Conservation (phyloP, 1,284 basidiomycete species). For the Porogramme epimiltina region DNA sequence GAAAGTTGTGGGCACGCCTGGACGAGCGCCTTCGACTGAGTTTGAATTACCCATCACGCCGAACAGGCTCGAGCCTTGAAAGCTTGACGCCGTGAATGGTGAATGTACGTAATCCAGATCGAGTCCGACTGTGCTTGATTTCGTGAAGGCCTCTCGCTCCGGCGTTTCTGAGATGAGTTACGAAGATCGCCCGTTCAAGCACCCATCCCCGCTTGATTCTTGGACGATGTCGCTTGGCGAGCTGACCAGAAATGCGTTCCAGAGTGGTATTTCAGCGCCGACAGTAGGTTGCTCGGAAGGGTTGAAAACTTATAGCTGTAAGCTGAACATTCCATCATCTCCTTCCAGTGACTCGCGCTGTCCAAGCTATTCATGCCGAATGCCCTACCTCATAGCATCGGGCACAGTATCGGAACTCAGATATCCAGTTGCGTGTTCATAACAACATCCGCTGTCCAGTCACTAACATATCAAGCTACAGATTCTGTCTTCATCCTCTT, state of each 20-base stretch:
- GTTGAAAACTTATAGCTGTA: neutral
- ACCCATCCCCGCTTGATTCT: no score
- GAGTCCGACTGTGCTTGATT: neutral
- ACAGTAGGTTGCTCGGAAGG: constrained; percentile 46
- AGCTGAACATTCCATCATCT: neutral
- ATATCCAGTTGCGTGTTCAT: constrained; percentile 32
- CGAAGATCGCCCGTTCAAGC: no score
- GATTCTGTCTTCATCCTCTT: constrained; percentile 70
- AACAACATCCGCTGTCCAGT: constrained; percentile 35
- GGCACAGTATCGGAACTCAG: constrained; percentile 33
- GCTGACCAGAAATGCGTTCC: constrained; percentile 70
- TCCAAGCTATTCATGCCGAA: constrained; percentile 62
- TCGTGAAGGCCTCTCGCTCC: neutral
- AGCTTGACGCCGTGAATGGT: no score
- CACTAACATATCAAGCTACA: constrained; percentile 29
- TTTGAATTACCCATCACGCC: no score
- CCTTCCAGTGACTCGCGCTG: constrained; percentile 65
- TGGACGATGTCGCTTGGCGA: constrained; percentile 68
- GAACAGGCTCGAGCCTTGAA: no score
- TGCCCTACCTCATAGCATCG: constrained; percentile 29
- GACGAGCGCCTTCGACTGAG: no score
- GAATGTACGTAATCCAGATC: neutral
- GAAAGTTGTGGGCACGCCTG: no score
- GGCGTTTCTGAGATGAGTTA: no score
- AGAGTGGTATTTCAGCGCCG: constrained; percentile 58